These are phyloP conservation scores for Coemansia sp. DNA, from an alignment of 192 early-diverging fungal genomes.

Conservation along the genomic window DNA sequence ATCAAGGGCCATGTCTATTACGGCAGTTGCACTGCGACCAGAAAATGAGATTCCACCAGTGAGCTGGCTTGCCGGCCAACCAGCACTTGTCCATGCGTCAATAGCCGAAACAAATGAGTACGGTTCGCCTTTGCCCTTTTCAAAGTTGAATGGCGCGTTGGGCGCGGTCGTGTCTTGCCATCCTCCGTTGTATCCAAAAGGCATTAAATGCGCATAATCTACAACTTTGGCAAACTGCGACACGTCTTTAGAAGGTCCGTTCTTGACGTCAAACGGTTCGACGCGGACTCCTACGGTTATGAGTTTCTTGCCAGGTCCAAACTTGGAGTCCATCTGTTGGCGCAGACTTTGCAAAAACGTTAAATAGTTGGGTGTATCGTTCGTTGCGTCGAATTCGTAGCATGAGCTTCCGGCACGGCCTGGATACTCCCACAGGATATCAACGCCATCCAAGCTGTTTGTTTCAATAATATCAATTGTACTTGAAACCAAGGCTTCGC, in stretches of 20 bases:
- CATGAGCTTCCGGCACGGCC: slow-evolving; percentile 36
- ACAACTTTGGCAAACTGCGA: slow-evolving; percentile 62
- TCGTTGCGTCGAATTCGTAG: slow-evolving; percentile 43
- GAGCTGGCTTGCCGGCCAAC: slow-evolving; percentile 62
- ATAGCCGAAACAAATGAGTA: slow-evolving; percentile 55
- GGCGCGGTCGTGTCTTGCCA: slow-evolving; percentile 60
- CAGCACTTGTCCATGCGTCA: slow-evolving; percentile 57
- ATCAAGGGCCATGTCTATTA: slow-evolving; percentile 31
- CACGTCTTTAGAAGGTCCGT: slow-evolving; percentile 52
- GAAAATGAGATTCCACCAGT: slow-evolving; percentile 64
- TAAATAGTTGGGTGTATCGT: slow-evolving; percentile 66
- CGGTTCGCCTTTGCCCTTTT: slow-evolving; percentile 30
- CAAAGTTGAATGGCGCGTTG: slow-evolving; percentile 57
- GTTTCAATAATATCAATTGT: slow-evolving; percentile 57
- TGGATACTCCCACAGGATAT: slow-evolving; percentile 77
- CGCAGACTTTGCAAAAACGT: slow-evolving; percentile 62
- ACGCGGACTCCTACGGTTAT: slow-evolving; percentile 64
- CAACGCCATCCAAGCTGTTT: slow-evolving; percentile 60
- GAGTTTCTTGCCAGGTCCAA: slow-evolving; percentile 46
- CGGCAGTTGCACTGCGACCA: slow-evolving; percentile 54
- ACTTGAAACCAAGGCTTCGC: slow-evolving; percentile 59
- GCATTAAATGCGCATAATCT: slow-evolving; percentile 67
- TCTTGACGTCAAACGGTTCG: slow-evolving; percentile 57
- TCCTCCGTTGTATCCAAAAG: slow-evolving; percentile 60
- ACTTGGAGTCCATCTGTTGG: slow-evolving; percentile 45